Conservation (phyloP, 495 filamentous ascomycete species). For the Aspergillus bertholletiae region DNA sequence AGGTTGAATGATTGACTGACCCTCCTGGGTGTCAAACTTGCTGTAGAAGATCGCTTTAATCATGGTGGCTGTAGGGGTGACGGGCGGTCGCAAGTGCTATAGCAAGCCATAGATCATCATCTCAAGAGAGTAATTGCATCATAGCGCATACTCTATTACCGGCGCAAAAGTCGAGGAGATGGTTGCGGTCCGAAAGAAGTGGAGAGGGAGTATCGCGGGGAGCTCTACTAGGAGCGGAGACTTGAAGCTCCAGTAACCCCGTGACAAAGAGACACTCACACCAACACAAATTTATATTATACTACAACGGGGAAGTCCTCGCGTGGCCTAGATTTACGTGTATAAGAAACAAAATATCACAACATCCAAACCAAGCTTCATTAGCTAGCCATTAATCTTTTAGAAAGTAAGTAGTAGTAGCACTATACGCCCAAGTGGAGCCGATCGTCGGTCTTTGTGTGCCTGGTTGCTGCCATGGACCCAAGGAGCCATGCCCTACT, state of each 20-base stretch:
- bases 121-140: background rate
- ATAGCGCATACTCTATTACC: background rate
- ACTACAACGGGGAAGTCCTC: too few relatives aligned
- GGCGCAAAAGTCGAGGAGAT: too few relatives aligned
- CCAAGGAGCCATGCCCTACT: background rate
- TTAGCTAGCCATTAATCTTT: background rate
- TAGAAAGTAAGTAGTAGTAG: background rate
- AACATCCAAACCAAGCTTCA: background rate
- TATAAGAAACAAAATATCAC: too few relatives aligned
- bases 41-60: constrained; percentile 97
- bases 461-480: background rate
- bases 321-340: too few relatives aligned
- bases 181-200: background rate
- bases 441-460: too few relatives aligned
- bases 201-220: background rate
- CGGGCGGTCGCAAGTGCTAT: background rate
- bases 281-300: too few relatives aligned
- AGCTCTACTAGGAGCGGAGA: background rate
- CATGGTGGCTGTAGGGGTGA: constrained; percentile 31
- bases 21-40: constrained; percentile 86
- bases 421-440: too few relatives aligned
- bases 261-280: too few relatives aligned
- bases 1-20: constrained; percentile 37
- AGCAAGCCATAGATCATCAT: background rate
- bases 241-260: background rate